These are phyloP conservation scores for Halteria grandinella DNA, from an alignment of 73 alveolate genomes.

Conservation along the genomic window DNA sequence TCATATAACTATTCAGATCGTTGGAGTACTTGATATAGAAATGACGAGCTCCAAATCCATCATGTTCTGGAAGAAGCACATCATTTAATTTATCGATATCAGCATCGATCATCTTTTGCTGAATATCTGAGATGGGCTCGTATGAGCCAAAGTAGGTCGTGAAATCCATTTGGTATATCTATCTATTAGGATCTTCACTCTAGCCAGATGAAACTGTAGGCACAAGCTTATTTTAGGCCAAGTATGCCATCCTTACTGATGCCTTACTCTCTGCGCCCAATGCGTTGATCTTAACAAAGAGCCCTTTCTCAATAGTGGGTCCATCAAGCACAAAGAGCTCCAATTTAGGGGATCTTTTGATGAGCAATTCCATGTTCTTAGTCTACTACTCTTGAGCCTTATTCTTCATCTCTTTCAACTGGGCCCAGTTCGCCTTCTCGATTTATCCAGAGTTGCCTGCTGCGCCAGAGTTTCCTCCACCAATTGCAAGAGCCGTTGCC, in stretches of 20 bases:
- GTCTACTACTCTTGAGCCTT: neutral
- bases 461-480: no score
- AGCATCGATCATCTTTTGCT: neutral
- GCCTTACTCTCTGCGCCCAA: slow-evolving; percentile 4
- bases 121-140: neutral
- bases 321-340: slow-evolving; percentile 7
- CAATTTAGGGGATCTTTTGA: slow-evolving; percentile 28
- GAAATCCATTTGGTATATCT: neutral
- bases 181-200: neutral
- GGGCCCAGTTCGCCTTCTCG: no score
- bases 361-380: slow-evolving; percentile 2
- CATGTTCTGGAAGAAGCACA: slow-evolving; percentile 15
- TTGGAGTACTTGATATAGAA: slow-evolving; percentile 63
- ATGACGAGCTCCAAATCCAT: slow-evolving; percentile 75
- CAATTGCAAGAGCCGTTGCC: no score
- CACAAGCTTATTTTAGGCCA: neutral
- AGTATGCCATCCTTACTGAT: neutral
- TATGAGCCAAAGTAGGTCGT: slow-evolving; percentile 45
- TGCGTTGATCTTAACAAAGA: slow-evolving; percentile 8
- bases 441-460: no score
- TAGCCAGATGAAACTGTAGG: neutral
- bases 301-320: neutral
- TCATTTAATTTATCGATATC: slow-evolving; percentile 42
- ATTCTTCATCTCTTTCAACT: slow-evolving; percentile 1
- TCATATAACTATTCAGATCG: slow-evolving; percentile 60